phyloP scores from a whole-genome alignment of 2,329 filamentous ascomycete genomes.

The Fusarium pininemorale region DNA sequence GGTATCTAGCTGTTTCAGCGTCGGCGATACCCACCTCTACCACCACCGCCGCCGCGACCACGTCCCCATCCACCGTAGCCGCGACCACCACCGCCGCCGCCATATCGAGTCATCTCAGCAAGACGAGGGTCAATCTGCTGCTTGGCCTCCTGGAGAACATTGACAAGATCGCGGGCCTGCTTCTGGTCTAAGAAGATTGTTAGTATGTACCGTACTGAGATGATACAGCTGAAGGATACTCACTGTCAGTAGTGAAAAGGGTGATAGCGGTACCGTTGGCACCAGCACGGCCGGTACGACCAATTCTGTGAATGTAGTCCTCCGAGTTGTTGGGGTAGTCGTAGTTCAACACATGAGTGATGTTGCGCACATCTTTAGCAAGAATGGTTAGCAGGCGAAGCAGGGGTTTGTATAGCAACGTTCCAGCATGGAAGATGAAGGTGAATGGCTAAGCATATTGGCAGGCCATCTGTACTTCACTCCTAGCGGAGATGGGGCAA shows the following conservation, averaged over 20 bases:
- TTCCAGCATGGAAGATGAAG: slow-evolving; percentile 64
- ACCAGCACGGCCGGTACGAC: slow-evolving; percentile 95
- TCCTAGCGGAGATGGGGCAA: slow-evolving; percentile 66
- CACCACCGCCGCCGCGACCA: slow-evolving; percentile 60
- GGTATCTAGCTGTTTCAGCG: slow-evolving; percentile 45
- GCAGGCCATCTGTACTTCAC: slow-evolving; percentile 60
- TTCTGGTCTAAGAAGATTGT: slow-evolving; percentile 74
- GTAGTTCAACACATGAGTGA: slow-evolving; percentile 99
- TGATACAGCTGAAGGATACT: slow-evolving; percentile 54
- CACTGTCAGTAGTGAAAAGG: slow-evolving; percentile 99
- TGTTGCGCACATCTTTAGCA: slow-evolving; percentile 97
- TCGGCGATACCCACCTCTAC: slow-evolving; percentile 59
- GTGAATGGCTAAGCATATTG: slow-evolving; percentile 60
- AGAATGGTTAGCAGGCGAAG: slow-evolving; percentile 80
- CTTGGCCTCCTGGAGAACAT: slow-evolving; percentile 93
- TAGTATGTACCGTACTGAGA: slow-evolving; percentile 40
- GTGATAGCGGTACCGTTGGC: slow-evolving; percentile 96
- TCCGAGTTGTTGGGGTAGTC: slow-evolving; percentile 99
- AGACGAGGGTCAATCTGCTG: slow-evolving; percentile 97
- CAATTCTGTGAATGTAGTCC: slow-evolving; percentile 97
- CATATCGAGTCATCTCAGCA: slow-evolving; percentile 93
- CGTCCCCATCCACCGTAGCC: slow-evolving; percentile 77
- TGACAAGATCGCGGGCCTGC: slow-evolving; percentile 95
- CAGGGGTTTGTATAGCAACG: slow-evolving; percentile 64
- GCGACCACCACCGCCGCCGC: slow-evolving; percentile 80